Percentiles rank a stretch among this genome's conserved stretches.
phyloP scores from a whole-genome alignment of 2,329 filamentous ascomycete genomes.

The Penicillium sp. region DNA sequence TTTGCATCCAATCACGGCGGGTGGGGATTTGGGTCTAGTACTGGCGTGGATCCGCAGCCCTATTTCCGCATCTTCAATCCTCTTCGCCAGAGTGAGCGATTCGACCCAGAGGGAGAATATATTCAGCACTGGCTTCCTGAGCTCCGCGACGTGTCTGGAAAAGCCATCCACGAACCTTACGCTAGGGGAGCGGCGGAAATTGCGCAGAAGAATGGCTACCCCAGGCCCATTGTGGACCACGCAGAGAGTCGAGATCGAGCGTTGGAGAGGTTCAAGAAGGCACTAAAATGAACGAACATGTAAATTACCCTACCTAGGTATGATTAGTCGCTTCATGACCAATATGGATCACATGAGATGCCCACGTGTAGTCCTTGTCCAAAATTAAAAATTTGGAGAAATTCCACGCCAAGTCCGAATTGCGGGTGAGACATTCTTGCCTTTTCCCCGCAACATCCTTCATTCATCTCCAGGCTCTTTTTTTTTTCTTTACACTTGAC shows the following conservation, averaged over 20 bases:
- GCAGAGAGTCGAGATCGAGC: conserved; percentile 59
- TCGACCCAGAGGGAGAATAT: conserved; percentile 68
- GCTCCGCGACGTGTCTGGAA: conserved; percentile 54
- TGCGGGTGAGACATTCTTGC: conserved; percentile 7
- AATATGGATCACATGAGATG: not conserved
- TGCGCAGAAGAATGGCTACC: conserved; percentile 63
- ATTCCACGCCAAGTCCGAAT: not conserved
- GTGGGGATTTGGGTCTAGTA: conserved; percentile 58
- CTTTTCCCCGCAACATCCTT: conserved; percentile 7
- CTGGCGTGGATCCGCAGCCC: conserved; percentile 74
- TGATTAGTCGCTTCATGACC: not conserved
- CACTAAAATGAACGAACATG: conserved; percentile 9
- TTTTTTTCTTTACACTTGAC: not conserved
- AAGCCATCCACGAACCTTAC: conserved; percentile 74
- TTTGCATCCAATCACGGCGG: conserved; percentile 70
- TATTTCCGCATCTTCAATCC: conserved; percentile 91
- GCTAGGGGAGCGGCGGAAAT: conserved; percentile 51
- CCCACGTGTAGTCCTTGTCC: not conserved
- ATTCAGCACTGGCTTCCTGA: conserved; percentile 78
- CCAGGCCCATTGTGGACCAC: conserved; percentile 65
- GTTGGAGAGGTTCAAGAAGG: conserved; percentile 61
- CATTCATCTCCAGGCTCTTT: not conserved
- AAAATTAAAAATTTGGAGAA: not conserved
- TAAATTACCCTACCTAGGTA: not conserved
- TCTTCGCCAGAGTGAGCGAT: conserved; percentile 73